phyloP scores from a whole-genome alignment of 441 rosid species.

The Syzygium malaccense region DNA sequence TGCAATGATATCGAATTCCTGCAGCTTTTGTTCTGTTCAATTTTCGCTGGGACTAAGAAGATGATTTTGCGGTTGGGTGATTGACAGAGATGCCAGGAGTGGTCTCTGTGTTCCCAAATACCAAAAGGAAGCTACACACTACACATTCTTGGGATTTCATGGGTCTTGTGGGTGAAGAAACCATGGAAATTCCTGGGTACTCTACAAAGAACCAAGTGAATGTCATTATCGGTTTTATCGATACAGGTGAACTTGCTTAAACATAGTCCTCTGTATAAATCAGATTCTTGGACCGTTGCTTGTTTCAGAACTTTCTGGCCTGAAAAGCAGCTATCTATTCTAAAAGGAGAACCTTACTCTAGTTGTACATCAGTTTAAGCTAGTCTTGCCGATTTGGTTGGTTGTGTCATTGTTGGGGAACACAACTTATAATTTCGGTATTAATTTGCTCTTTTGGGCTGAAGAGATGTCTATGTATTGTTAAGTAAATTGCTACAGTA shows the following conservation, averaged over 20 bases:
- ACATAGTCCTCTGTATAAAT: neutral
- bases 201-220: slow-evolving; percentile 47
- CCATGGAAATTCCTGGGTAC: slow-evolving; percentile 43
- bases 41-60: neutral
- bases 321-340: neutral
- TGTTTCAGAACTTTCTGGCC: neutral
- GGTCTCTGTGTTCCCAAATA: slow-evolving; percentile 48
- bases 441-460: neutral
- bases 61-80: neutral
- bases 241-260: slow-evolving; percentile 28
- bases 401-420: neutral
- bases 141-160: slow-evolving; percentile 63
- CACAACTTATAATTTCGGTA: neutral
- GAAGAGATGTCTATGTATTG: neutral
- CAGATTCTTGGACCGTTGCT: neutral
- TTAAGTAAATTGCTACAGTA: neutral
- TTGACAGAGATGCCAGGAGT: slow-evolving; percentile 42
- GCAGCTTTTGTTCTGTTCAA: neutral
- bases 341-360: neutral
- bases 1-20: neutral
- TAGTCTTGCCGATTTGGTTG: neutral
- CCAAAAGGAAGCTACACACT: slow-evolving; percentile 42
- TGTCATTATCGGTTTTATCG: slow-evolving; percentile 43
- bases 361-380: neutral
- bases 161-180: slow-evolving; percentile 42